Evolutionary conservation across 441 rosid genomes (phyloP), one percentile per base, ranked within the genome.

Genomic region (Syzygium malaccense): DNA sequence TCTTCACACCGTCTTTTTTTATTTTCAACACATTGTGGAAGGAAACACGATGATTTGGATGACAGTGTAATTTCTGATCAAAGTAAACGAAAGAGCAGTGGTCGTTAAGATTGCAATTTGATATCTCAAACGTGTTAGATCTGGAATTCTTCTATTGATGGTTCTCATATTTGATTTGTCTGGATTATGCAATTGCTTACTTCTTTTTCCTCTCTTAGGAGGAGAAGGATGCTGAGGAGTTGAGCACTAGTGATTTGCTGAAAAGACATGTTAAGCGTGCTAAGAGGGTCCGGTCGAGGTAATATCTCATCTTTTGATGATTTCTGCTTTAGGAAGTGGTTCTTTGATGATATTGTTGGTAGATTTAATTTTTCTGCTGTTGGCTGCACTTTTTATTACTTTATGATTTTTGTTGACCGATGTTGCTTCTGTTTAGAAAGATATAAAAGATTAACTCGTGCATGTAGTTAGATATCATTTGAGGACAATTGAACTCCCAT

Each of bases 211-310:
- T 55, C 51, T 88, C 89, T 91, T 89, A 97, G 99, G 96, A 92
- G 57, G 96, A 95, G 91, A 92, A 92, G 86, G 87, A 94, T 90
- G 94, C 92, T 49, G 95, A 92, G 86, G 86, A 91, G 64, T 89
- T 97, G 90, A 95, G 98, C 26, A 53, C 94, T 30, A 49, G 93
- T 90, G 99, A 96, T 88, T 93, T 97, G 90, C 91, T 97, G 90
- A 94, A 93, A 91, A 92, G 93, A 87, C 99, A 97, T 90, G 89
- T 97, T 28, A 91, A 91, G 89, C 96, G 92, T 85, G 99, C 99
- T 62, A 96, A 96, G 93, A 95, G 88, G 87, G 98, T 97, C 90
- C 95, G 99, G 45, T 91, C 95, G 48, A 88, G 94, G 99, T 97
- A 88, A 93, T 94, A 87, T 89, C 87, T 79, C 86, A n/a, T 55